Evolutionary conservation across 2,329 filamentous ascomycete genomes (phyloP), one percentile per base, ranked within the genome.

Genomic region (Coniochaeta pulveracea): DNA sequence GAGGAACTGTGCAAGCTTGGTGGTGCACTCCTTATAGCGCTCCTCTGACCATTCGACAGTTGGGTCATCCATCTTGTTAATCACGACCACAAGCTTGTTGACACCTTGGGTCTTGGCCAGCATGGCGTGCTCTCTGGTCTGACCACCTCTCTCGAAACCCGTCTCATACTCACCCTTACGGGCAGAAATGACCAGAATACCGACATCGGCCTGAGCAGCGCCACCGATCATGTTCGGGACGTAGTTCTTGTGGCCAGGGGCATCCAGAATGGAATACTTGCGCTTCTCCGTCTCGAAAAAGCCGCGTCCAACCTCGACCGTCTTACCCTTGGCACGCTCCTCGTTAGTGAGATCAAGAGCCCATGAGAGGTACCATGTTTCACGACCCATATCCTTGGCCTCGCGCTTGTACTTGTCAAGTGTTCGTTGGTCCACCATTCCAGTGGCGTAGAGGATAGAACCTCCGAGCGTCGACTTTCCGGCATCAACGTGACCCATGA

Each of bases 351-450:
- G 58, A 70, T 98, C 91, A 48, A 98, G 73, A 40, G 88, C 93
- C 91, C 93, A 98, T 26, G 91, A 98, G 15, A 98, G 72, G 57
- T 96, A 98, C 91, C 91, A 98, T 4, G 89, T 93, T 64, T 96
- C 91, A 64, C 88, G 83, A 34, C 91, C 91, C 43, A 91, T 72
- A 9, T 96, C 91, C 67, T 94, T 96, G 33, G 91, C 89, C 50
- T 98, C 93, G 47, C 76, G 77, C 72, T 89, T 94, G 69, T 94
- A 94, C 63, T 98, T 98, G 34, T 98, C 91, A 69, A 98, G 76
- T 22, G 91, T 98, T 55, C 91, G 77, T 61, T 98, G 86, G 51
- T 98, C 93, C n/a, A 98, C 91, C 91, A 96, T 98, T 39, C 91
- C 91, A 5, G 89, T 95, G 34, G 76, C 77, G 56, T 91, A 94